Percentiles rank a stretch among this genome's conserved stretches.
These are phyloP conservation scores for Tolypocladium nubicola DNA, from an alignment of 2,329 filamentous ascomycete species.

Conservation along the genomic window DNA sequence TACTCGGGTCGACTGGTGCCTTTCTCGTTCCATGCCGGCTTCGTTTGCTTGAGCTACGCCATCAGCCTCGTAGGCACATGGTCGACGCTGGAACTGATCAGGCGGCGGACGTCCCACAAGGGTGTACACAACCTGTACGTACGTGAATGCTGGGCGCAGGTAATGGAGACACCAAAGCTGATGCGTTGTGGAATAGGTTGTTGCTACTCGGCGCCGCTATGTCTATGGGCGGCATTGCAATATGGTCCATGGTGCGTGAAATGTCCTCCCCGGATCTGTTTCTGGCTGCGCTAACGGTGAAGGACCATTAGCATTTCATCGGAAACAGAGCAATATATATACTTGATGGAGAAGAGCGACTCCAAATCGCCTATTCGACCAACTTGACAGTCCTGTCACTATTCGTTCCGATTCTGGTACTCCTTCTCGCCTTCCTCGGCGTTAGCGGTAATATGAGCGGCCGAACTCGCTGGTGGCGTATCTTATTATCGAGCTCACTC, in stretches of 20 bases:
- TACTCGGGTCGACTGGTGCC: slow-evolving; percentile 37
- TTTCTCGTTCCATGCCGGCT: slow-evolving; percentile 43
- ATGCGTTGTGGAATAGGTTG: slow-evolving; percentile 30
- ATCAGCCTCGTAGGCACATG: slow-evolving; percentile 69
- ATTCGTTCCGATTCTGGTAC: slow-evolving; percentile 64
- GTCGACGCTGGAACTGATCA: slow-evolving; percentile 73
- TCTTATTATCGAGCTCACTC: slow-evolving; percentile 52
- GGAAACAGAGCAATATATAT: slow-evolving; percentile 70
- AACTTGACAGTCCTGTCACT: slow-evolving; percentile 66
- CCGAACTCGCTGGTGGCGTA: slow-evolving; percentile 43
- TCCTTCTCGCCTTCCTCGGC: slow-evolving; percentile 62
- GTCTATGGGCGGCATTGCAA: slow-evolving; percentile 63
- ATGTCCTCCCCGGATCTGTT: not conserved
- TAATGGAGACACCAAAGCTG: not conserved
- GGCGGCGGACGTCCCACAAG: slow-evolving; percentile 59
- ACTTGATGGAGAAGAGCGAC: slow-evolving; percentile 43
- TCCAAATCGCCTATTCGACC: slow-evolving; percentile 64
- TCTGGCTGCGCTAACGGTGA: no score
- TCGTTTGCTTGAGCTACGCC: slow-evolving; percentile 62
- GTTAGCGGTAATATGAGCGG: slow-evolving; percentile 43
- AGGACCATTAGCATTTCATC: slow-evolving; percentile 33
- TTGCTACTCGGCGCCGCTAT: slow-evolving; percentile 54
- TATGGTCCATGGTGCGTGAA: slow-evolving; percentile 55
- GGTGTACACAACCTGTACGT: slow-evolving; percentile 64
- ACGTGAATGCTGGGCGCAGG: slow-evolving; percentile 12